Evolutionary conservation across 2,329 filamentous ascomycete genomes (phyloP).

Genomic region (Penicillium janthinellum): DNA sequence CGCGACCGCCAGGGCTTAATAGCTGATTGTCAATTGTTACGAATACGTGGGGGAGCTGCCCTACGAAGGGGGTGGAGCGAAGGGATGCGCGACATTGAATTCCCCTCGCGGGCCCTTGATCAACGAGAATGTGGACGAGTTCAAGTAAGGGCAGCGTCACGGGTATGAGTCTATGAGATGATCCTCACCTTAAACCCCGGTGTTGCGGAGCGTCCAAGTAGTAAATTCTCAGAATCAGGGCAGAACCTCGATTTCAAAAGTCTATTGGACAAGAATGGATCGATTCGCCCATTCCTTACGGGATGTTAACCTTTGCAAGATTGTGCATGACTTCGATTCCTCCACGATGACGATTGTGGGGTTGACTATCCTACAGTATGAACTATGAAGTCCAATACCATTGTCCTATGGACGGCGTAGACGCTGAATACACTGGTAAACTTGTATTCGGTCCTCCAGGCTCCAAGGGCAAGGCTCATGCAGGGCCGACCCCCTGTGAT

Average conservation of each 20-base stretch:
- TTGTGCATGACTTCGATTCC: not conserved
- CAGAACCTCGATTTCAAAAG: not conserved
- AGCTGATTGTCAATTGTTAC: not conserved
- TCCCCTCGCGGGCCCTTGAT: conserved; percentile 31
- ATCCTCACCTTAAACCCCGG: not conserved
- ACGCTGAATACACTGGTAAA: not conserved
- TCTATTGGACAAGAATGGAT: conserved; percentile 1
- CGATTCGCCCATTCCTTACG: conserved; percentile 25
- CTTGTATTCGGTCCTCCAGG: not conserved
- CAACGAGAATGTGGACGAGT: conserved; percentile 18
- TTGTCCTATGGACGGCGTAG: not conserved
- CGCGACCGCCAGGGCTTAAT: not conserved
- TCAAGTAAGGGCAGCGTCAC: conserved; percentile 25
- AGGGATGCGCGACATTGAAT: conserved; percentile 32
- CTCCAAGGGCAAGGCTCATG: conserved; percentile 4
- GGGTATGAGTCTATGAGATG: conserved; percentile 10
- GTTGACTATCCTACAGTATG: not conserved
- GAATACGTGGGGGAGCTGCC: not conserved
- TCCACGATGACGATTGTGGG: conserved; percentile 12
- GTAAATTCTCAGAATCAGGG: not conserved
- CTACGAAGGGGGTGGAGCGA: conserved; percentile 21
- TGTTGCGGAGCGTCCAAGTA: not conserved
- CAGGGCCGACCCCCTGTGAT: conserved; percentile 1
- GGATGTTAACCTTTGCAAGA: conserved; percentile 12
- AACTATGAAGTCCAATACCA: no score